A percentile compares a stretch with the other conserved stretches of the same genome.
These are phyloP conservation scores for Rubroshorea leprosula DNA, from an alignment of 345 rosid species.

Conservation along the genomic window DNA sequence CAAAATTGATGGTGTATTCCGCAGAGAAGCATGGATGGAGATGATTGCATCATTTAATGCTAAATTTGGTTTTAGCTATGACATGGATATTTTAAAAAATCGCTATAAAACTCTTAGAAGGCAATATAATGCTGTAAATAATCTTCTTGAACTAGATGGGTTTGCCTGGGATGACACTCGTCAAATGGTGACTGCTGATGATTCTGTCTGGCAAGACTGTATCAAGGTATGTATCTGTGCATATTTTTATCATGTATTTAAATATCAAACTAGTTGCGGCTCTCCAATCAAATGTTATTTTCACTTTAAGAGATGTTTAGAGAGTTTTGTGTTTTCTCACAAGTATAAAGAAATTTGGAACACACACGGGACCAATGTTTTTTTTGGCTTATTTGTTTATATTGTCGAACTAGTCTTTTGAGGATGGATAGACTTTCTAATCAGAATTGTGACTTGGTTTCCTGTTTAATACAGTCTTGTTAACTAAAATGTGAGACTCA, in stretches of 20 bases:
- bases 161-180: constrained; percentile 81
- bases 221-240: constrained; percentile 47
- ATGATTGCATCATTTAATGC: constrained; percentile 67
- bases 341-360: constrained; percentile 4
- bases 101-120: constrained; percentile 74
- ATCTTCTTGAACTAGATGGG: constrained; percentile 61
- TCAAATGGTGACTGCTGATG: constrained; percentile 83
- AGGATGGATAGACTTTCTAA: too few species aligned
- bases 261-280: too few species aligned
- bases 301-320: background rate
- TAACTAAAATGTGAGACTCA: too few species aligned
- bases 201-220: constrained; percentile 78
- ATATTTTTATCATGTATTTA: background rate
- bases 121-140: constrained; percentile 62
- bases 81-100: constrained; percentile 66
- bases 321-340: background rate
- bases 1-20: constrained; percentile 68
- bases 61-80: constrained; percentile 58
- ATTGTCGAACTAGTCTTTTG: too few species aligned
- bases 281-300: too few species aligned
- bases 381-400: too few species aligned
- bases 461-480: too few species aligned
- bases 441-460: too few species aligned
- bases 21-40: constrained; percentile 76
- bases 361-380: background rate